Evolutionary conservation across 106 monocot genomes (phyloP).

Genomic region (Dactylorhiza incarnata): DNA sequence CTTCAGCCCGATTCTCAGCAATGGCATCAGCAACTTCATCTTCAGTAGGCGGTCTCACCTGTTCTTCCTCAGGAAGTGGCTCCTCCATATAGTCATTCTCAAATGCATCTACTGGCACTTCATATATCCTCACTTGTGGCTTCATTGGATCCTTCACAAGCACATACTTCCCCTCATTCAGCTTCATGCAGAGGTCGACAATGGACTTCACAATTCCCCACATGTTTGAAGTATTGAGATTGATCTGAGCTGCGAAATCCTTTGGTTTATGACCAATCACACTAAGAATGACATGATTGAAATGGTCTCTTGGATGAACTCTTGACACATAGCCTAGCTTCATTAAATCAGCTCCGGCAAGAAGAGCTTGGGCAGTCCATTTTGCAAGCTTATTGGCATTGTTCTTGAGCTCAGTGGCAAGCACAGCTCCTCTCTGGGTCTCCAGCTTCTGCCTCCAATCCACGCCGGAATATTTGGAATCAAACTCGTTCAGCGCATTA

Average conservation of each 20-base stretch:
- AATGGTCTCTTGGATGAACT: constrained; percentile 73
- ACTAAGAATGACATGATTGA: constrained; percentile 80
- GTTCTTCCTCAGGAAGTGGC: constrained; percentile 96
- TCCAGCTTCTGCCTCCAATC: constrained; percentile 99
- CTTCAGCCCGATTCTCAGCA: constrained; percentile 34
- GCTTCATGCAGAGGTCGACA: constrained; percentile 95
- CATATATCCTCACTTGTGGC: constrained; percentile 94
- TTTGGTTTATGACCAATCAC: constrained; percentile 85
- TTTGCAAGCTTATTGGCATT: constrained; percentile 92
- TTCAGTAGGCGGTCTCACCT: constrained; percentile 61
- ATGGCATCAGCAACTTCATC: constrained; percentile 23
- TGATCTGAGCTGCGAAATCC: constrained; percentile 93
- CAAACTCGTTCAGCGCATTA: constrained; percentile 93
- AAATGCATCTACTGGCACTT: constrained; percentile 86
- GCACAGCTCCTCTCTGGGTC: constrained; percentile 93
- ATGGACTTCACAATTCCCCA: constrained; percentile 98
- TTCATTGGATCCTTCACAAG: constrained; percentile 91
- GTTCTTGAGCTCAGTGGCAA: constrained; percentile 96
- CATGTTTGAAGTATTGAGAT: constrained; percentile 87
- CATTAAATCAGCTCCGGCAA: constrained; percentile 89
- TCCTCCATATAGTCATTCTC: constrained; percentile 98
- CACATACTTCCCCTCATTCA: constrained; percentile 93
- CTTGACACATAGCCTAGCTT: constrained; percentile 92
- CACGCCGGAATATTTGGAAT: constrained; percentile 77
- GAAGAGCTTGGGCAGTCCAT: constrained; percentile 93